Base-by-base conservation (phyloP, 2,329 filamentous ascomycete species). In the Nothophaeocryptopus gaeumannii region DNA sequence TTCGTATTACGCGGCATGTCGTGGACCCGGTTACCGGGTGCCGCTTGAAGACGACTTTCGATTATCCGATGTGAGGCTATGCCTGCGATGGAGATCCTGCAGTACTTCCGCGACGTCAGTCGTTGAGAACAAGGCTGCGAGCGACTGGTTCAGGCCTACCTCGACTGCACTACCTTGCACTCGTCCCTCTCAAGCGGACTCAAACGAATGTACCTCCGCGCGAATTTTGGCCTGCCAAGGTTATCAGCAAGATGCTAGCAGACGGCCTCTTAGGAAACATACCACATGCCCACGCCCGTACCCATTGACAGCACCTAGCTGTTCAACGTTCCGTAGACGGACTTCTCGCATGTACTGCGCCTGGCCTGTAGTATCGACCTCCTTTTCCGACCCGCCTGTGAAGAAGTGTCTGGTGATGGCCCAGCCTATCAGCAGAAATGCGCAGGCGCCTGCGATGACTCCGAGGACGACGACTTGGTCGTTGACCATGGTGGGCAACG, bases 341-440 rank as follows among this genome's bases (percentile, higher is more conserved):
- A 64, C 55, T 49, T 64, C 55, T 8, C 62, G 59, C 60, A 63
- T 63, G 40, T 64, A 64, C 36, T 58, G 51, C n/a, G 54, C 51
- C 39, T 64, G 62, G 37, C 30, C 30, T 12, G 39, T 45, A 9
- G 41, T 33, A n/a, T 12, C 32, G 42, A 44, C 42, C 12, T 13
- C 36, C 9, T 29, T 26, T 12, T 47, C 36, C 15, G 30, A 34
- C 5, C 34, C 37, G 14, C 20, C 13, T 13, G 38, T 39, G 38
- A 47, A 53, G 54, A 60, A 64, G 38, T 47, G 56, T 16, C 56
- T 56, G 2, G 56, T 55, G 2, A 53, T 39, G 5, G 60, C 58
- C 40, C 54, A 64, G 13, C 55, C 60, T 8, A 58, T 13, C n/a
- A 62, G 38, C 10, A 63, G 56, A 5, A 41, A 16, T 12, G 49